Conservation (phyloP, 1,139 yeast species). For the Debaryomyces nepalensis region DNA sequence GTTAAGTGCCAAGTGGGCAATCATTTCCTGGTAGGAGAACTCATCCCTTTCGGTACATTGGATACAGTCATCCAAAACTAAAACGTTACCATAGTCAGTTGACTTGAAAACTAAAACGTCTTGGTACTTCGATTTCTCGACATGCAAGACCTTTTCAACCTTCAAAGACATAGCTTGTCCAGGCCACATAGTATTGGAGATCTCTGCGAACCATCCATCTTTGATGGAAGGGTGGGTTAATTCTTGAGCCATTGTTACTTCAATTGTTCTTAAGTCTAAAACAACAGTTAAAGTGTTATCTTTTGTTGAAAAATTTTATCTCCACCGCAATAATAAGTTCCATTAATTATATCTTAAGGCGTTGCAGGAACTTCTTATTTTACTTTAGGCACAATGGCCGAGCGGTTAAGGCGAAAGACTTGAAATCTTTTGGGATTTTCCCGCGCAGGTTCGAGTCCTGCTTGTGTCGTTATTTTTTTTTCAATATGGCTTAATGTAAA, state of each 20-base stretch:
- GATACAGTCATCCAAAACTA: conserved; percentile 87
- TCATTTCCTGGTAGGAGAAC: conserved; percentile 95
- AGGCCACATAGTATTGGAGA: conserved; percentile 90
- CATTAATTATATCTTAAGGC: not conserved
- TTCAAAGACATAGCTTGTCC: conserved; percentile 91
- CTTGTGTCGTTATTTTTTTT: conserved; percentile 66
- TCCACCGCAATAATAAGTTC: conserved; percentile 2
- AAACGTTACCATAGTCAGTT: conserved; percentile 85
- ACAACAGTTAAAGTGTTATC: not conserved
- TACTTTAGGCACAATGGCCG: conserved; percentile 8
- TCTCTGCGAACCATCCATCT: conserved; percentile 93
- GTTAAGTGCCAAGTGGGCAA: conserved; percentile 85
- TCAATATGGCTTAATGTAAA: no score
- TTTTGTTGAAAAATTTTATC: conserved; percentile 2
- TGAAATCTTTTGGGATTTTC: conserved; percentile 35
- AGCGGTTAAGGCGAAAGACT: conserved; percentile 11
- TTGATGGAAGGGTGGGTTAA: conserved; percentile 69
- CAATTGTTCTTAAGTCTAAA: not conserved
- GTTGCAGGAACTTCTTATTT: not conserved
- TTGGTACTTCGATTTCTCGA: conserved; percentile 82
- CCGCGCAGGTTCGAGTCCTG: conserved; percentile 95
- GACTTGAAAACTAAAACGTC: conserved; percentile 88
- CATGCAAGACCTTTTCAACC: conserved; percentile 81
- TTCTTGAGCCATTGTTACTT: conserved; percentile 38
- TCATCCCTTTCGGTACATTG: conserved; percentile 96